A percentile compares a stretch with the other conserved stretches of the same genome.
Evolutionary conservation across 768 basidiomycete species (phyloP).

Genomic region (Crepidotus variabilis): DNA sequence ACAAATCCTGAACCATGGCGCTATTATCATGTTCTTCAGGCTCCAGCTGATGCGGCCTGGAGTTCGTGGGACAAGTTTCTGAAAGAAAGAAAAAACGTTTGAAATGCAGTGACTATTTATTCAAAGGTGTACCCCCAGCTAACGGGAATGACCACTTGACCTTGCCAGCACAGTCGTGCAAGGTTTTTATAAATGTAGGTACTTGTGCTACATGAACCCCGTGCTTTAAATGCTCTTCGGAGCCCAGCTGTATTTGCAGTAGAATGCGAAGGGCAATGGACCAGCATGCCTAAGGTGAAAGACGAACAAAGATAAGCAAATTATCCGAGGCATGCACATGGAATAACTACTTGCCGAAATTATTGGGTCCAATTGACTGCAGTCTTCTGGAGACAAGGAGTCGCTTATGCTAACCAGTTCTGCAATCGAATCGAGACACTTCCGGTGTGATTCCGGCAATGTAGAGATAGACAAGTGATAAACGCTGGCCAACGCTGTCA

Average conservation of each 20-base stretch:
- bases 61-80: too few species aligned
- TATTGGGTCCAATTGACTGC: not conserved
- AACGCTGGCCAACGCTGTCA: not conserved
- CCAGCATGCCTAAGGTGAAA: not conserved
- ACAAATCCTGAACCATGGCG: too few species aligned
- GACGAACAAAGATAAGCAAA: not conserved
- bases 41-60: too few species aligned
- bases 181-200: not conserved
- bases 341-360: not conserved
- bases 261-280: not conserved
- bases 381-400: not conserved
- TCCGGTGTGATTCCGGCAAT: not conserved
- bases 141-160: not conserved
- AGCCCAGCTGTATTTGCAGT: not conserved
- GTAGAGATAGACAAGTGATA: not conserved
- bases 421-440: not conserved
- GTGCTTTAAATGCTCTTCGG: not conserved
- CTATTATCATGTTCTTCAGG: too few species aligned
- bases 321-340: not conserved
- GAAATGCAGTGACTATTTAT: not conserved
- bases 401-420: not conserved
- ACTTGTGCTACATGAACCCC: not conserved
- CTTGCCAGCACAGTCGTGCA: not conserved
- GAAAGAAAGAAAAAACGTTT: too few species aligned
- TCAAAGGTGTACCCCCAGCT: not conserved